Evolutionary conservation across 148 eudicot genomes (phyloP).

Genomic region (Camellia lanceoleosa): DNA sequence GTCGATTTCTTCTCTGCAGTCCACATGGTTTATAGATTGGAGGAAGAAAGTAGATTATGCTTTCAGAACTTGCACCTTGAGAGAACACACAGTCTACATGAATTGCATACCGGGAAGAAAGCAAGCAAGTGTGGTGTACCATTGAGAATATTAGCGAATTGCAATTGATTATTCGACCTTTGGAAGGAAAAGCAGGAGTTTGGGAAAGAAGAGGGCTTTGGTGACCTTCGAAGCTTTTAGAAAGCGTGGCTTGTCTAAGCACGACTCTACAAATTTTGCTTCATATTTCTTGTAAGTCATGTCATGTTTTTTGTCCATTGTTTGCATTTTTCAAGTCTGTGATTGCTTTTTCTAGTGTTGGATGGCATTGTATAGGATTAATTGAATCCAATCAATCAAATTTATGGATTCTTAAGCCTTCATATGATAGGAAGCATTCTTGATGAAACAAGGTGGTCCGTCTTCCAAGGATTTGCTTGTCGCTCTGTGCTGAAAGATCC

Average conservation of each 20-base stretch:
- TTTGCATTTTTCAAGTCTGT: background rate
- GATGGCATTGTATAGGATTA: conserved; percentile 42
- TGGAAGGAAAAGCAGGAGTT: conserved; percentile 70
- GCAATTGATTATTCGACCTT: conserved; percentile 59
- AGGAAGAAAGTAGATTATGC: conserved; percentile 37
- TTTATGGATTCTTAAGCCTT: conserved; percentile 83
- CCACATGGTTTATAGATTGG: conserved; percentile 62
- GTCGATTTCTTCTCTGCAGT: conserved; percentile 31
- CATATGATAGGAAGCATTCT: conserved; percentile 74
- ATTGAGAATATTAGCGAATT: conserved; percentile 50
- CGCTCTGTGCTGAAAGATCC: conserved; percentile 23
- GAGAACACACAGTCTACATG: conserved; percentile 20
- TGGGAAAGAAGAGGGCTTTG: conserved; percentile 70
- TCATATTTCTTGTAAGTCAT: background rate
- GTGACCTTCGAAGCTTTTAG: conserved; percentile 62
- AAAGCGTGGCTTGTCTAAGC: conserved; percentile 71
- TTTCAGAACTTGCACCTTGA: conserved; percentile 31
- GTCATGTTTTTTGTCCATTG: background rate
- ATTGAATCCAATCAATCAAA: conserved; percentile 33
- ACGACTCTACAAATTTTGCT: conserved; percentile 40
- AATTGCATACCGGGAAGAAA: conserved; percentile 46
- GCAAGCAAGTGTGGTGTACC: conserved; percentile 47
- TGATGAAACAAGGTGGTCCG: conserved; percentile 36
- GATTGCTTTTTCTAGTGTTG: conserved; percentile 3
- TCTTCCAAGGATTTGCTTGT: conserved; percentile 23